Conservation (phyloP, 2,329 filamentous ascomycete species). For the Penicillium nordicum region DNA sequence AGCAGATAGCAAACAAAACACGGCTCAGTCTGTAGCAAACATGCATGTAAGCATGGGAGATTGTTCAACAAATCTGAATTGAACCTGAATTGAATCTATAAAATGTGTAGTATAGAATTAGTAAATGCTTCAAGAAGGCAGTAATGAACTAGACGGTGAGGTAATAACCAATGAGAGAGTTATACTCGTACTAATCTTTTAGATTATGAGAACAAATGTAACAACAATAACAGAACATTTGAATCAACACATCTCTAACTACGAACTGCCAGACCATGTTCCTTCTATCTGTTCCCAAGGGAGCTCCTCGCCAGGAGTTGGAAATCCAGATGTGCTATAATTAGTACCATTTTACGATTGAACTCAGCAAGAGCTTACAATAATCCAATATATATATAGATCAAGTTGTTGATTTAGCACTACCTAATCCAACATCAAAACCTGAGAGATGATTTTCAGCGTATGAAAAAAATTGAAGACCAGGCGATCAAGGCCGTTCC, state of each 20-base stretch:
- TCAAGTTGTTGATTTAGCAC: slow-evolving; percentile 26
- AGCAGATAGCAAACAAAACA: too few species aligned
- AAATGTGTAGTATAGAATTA: too few species aligned
- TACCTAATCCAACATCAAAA: slow-evolving; percentile 23
- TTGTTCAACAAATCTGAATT: too few species aligned
- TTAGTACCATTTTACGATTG: neutral
- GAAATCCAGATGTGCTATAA: neutral
- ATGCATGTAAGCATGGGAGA: too few species aligned
- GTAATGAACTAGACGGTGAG: too few species aligned
- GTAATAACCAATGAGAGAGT: too few species aligned
- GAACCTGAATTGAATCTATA: too few species aligned
- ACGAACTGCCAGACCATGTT: neutral
- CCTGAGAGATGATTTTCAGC: slow-evolving; percentile 28
- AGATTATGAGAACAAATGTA: too few species aligned
- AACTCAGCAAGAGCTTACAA: neutral
- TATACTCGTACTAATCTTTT: neutral
- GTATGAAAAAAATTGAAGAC: slow-evolving; percentile 47
- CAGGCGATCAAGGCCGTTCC: slow-evolving; percentile 52
- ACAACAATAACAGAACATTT: too few species aligned
- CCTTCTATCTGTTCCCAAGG: neutral
- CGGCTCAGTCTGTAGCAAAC: too few species aligned
- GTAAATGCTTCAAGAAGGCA: too few species aligned
- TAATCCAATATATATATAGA: slow-evolving; percentile 12
- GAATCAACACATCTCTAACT: neutral
- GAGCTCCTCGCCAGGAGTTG: slow-evolving; percentile 9